A percentile compares a stretch with the other conserved stretches of the same genome.
Conservation (phyloP, 306 rosid species). For the Begonia peltatifolia region DNA sequence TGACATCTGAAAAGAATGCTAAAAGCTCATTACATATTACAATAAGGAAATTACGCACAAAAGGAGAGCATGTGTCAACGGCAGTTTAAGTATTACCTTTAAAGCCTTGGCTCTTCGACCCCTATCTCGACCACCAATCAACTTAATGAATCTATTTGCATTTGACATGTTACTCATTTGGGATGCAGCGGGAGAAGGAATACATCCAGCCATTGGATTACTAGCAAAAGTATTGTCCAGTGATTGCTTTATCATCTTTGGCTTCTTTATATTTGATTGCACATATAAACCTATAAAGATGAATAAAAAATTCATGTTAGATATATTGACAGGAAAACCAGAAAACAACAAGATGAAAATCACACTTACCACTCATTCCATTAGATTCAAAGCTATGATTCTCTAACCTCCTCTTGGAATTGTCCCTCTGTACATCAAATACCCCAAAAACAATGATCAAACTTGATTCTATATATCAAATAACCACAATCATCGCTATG, state of each 20-base stretch:
- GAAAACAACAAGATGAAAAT: no score
- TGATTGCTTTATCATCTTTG: slow-evolving; percentile 55
- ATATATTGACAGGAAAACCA: neutral
- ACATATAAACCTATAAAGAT: slow-evolving; percentile 56
- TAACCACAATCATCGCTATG: neutral
- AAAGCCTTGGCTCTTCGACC: slow-evolving; percentile 55
- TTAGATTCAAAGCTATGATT: slow-evolving; percentile 65
- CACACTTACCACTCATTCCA: slow-evolving; percentile 58
- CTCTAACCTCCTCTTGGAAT: slow-evolving; percentile 67
- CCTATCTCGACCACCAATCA: slow-evolving; percentile 86
- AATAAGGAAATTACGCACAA: neutral
- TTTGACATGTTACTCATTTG: slow-evolving; percentile 90
- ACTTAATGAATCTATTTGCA: slow-evolving; percentile 64
- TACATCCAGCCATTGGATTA: slow-evolving; percentile 51
- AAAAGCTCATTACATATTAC: slow-evolving; percentile 4
- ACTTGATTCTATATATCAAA: neutral
- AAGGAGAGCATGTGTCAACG: slow-evolving; percentile 8
- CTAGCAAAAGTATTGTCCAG: slow-evolving; percentile 63
- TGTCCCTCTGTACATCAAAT: slow-evolving; percentile 63
- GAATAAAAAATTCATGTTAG: slow-evolving; percentile 7
- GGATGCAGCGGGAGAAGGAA: slow-evolving; percentile 92
- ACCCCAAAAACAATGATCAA: neutral
- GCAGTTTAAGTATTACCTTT: slow-evolving; percentile 43
- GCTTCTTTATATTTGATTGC: slow-evolving; percentile 69
- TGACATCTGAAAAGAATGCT: slow-evolving; percentile 33